Base-by-base conservation (phyloP, 2,329 filamentous ascomycete genomes). In the Epichloe glyceriae region DNA sequence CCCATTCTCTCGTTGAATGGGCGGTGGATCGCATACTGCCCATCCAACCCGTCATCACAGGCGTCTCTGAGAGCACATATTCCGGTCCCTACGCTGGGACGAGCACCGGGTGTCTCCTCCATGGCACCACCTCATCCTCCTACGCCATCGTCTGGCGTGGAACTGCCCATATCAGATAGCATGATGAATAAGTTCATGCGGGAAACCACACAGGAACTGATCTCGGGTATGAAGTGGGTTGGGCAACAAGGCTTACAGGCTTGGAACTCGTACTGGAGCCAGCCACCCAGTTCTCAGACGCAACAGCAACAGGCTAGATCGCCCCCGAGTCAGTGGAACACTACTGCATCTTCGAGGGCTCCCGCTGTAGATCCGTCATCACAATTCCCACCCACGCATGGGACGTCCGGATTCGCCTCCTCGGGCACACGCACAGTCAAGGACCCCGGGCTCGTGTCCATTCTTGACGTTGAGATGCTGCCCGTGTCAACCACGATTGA, bases 221-320 rank as follows among this genome's bases (percentile, higher is more conserved):
- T 89, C 42, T 81, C 85, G 52, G 81, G 83, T 19, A 85, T 82
- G 26, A 83, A 79, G 56, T 89, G 85, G 82, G 79, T 88, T 50
- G 82, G 85, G 3, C 85, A 89, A 60, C 85, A 89, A 62, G 81
- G 86, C 20, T 74, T 82, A 60, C 83, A 88, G 62, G 83, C 83
- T 10, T 88, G 86, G 78, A 88, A 88, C 60, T 84, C 77, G 60
- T 91, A 93, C 67, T 89, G 86, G 79, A 88, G 85, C 60, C 74
- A 78, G 62, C 63, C 72, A 52, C 56, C 71, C 46, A 65, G 59
- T 50, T 62, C 70, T 26, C 64, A 65, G 51, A 39, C 37, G 12
- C 73, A 73, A 55, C 68, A 71, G 55, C 66, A 69, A 66, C 65
- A 64, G 51, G 62, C 68, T 20, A 68, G 73, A 55, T 74, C 76